Evolutionary conservation across 345 rosid genomes (phyloP), one percentile per base, ranked within the genome.

Genomic region (Ceriops tagal): DNA sequence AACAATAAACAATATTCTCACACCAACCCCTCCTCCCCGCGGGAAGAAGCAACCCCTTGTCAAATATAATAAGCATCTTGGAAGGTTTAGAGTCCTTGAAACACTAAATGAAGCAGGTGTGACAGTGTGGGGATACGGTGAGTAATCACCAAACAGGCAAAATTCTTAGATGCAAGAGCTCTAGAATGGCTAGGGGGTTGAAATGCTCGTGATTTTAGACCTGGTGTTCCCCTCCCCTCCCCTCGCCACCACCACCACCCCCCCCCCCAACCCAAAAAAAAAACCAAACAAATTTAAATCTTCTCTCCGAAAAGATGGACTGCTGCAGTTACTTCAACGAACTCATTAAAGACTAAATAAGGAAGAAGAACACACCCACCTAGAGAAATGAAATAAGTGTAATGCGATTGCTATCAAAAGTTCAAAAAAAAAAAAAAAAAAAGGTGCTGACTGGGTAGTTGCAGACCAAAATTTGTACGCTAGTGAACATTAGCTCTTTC

Each of bases 11-110:
- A 78, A 86, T 59, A 68, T 67, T 63, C 76, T 77, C 77, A 79
- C 83, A 80, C 73, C 55, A 24, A 24, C 71, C 67, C 18, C 26
- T 24, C 26, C 26, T 24, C 26, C 26, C 26, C 26, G 26, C 26
- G 26, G 1, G 16, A 75, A 83, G 93, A 83, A 80, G 83, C 87
- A 83, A 80, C 88, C 49, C 19, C 19, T 73, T 75, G 52, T 62
- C 66, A 73, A 73, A 75, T 83, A 62, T 67, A 74, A 67, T 80
- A 83, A n/a, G 61, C 59, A 32, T 63, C 77, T 78, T 67, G 76
- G 87, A 84, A 89, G 87, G 75, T 81, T 84, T 89, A 82, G 72
- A 76, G 58, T 74, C 76, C 32, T 55, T 56, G 81, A 37, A 57
- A 73, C 39, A 56, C 64, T 70, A 64, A 79, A 67, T 71, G 64